Conservation (phyloP, 768 basidiomycete genomes). For the Lactarius psammicola region DNA sequence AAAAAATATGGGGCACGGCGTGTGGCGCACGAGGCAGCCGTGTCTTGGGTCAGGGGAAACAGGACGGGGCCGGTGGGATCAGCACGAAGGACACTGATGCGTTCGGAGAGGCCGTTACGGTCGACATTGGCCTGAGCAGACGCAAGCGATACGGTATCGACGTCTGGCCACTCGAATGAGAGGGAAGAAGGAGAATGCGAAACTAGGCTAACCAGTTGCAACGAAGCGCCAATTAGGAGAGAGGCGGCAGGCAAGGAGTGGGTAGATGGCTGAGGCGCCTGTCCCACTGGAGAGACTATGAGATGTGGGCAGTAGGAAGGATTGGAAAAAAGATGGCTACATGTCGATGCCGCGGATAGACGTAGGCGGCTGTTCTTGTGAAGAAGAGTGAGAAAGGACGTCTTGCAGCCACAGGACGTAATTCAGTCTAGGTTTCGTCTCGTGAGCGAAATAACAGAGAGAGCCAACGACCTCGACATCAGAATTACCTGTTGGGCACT, state of each 20-base stretch:
- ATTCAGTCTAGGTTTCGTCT: slow-evolving; percentile 56
- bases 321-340: slow-evolving; percentile 42
- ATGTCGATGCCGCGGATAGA: slow-evolving; percentile 65
- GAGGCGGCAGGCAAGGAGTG: slow-evolving; percentile 63
- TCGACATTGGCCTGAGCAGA: slow-evolving; percentile 58
- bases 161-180: slow-evolving; percentile 45
- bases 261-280: slow-evolving; percentile 88
- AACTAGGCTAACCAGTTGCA: slow-evolving; percentile 57
- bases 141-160: slow-evolving; percentile 60
- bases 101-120: slow-evolving; percentile 51
- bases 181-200: background rate
- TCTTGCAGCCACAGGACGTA: slow-evolving; percentile 87
- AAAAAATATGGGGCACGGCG: background rate
- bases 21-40: slow-evolving; percentile 8
- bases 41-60: slow-evolving; percentile 36
- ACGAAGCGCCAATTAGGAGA: slow-evolving; percentile 56
- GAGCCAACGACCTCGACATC: background rate
- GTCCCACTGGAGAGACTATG: slow-evolving; percentile 61
- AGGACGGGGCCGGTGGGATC: slow-evolving; percentile 46
- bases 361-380: background rate
- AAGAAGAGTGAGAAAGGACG: slow-evolving; percentile 36
- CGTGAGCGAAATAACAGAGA: background rate
- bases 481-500: slow-evolving; percentile 41
- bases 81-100: slow-evolving; percentile 49
- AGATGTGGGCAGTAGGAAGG: background rate